Percentiles rank a stretch among this genome's conserved stretches.
These are phyloP conservation scores for Globisporangium recalcitrans DNA, from an alignment of 352 stramenopile species.

Conservation along the genomic window DNA sequence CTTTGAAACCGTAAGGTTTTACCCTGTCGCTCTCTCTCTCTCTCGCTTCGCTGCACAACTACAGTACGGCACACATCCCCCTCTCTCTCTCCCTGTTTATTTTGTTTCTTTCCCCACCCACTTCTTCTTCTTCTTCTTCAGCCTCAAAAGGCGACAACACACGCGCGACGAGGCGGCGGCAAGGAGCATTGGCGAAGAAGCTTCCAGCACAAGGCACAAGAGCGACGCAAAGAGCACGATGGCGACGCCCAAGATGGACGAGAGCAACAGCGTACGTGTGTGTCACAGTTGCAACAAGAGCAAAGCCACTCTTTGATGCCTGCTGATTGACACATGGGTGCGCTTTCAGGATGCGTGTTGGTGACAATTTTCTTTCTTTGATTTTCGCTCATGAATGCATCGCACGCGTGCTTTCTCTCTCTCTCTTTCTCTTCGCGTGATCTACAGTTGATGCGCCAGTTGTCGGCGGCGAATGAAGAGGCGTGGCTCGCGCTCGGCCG, in stretches of 20 bases:
- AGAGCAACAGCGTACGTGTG: constrained; percentile 55
- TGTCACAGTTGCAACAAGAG: background rate
- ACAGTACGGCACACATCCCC: background rate
- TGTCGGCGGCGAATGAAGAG: constrained; percentile 77
- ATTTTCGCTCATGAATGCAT: background rate
- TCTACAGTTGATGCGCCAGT: constrained; percentile 55
- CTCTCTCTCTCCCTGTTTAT: constrained; percentile 3
- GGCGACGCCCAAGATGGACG: constrained; percentile 77
- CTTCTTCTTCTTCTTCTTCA: background rate
- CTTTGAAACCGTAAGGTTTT: constrained; percentile 7
- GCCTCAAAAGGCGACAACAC: background rate
- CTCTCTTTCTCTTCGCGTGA: constrained; percentile 2
- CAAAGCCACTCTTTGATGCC: background rate
- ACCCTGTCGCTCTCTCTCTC: background rate
- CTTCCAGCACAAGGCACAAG: background rate
- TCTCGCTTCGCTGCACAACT: background rate
- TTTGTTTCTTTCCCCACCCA: constrained; percentile 8
- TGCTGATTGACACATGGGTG: constrained; percentile 1
- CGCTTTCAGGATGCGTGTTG: background rate
- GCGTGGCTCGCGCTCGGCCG: constrained; percentile 76
- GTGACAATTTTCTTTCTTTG: background rate
- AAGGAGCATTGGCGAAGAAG: background rate
- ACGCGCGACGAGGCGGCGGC: background rate
- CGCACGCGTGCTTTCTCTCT: background rate
- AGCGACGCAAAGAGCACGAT: constrained; percentile 23